A percentile compares a stretch with the other conserved stretches of the same genome.
Conservation (phyloP, 2,329 filamentous ascomycete species). For the Colletotrichum agaves region DNA sequence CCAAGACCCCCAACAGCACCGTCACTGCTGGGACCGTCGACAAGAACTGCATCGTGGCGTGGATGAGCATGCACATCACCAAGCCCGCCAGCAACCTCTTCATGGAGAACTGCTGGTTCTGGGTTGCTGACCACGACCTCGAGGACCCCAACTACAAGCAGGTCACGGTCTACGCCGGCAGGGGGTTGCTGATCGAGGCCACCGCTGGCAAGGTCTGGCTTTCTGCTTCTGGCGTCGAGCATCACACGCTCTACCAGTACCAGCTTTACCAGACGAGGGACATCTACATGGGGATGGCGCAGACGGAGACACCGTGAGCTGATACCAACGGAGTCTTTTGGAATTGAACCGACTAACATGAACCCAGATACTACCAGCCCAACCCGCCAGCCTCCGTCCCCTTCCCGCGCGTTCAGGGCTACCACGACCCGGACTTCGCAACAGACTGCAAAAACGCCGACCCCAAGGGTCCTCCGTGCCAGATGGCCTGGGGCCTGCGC, state of each 20-base stretch:
- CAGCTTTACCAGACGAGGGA: slow-evolving; percentile 70
- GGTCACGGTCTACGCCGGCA: slow-evolving; percentile 63
- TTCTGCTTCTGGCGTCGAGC: slow-evolving; percentile 73
- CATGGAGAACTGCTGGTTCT: slow-evolving; percentile 59
- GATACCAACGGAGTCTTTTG: rapidly evolving
- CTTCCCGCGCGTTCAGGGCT: slow-evolving; percentile 57
- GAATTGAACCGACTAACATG: neutral
- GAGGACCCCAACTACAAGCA: slow-evolving; percentile 60
- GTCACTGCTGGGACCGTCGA: slow-evolving; percentile 29
- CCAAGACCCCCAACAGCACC: slow-evolving; percentile 53
- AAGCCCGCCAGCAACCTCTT: slow-evolving; percentile 50
- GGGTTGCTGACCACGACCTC: slow-evolving; percentile 65
- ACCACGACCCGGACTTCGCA: slow-evolving; percentile 65
- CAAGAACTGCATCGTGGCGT: slow-evolving; percentile 53
- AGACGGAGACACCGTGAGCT: slow-evolving; percentile 66
- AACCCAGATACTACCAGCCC: slow-evolving; percentile 70
- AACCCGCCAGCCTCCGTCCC: slow-evolving; percentile 68
- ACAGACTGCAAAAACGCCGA: slow-evolving; percentile 48
- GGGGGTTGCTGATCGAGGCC: slow-evolving; percentile 61
- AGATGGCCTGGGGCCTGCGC: slow-evolving; percentile 73
- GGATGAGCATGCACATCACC: slow-evolving; percentile 57
- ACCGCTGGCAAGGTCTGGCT: slow-evolving; percentile 65
- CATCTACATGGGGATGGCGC: slow-evolving; percentile 71
- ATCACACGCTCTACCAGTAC: slow-evolving; percentile 76
- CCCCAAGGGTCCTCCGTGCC: slow-evolving; percentile 52